Evolutionary conservation across 2,329 filamentous ascomycete species (phyloP), one percentile per base, ranked within the genome.

Genomic region (Colletotrichum karsti): DNA sequence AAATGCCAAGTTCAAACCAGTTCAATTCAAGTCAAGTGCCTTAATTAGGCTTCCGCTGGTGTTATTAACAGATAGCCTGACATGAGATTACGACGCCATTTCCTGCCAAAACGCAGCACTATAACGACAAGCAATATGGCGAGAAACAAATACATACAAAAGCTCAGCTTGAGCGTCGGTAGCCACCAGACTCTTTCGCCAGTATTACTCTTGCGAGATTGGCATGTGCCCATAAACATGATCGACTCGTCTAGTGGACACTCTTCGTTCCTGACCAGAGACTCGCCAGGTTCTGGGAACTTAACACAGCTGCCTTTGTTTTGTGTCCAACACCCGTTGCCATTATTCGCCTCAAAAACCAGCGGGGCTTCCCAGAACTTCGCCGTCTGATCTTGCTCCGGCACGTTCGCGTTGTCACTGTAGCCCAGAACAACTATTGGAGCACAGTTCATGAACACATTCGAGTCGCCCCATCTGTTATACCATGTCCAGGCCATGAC

Each of bases 401-500:
- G 30, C 4, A 59, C 30, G 12, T 59, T 26, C 28, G 26, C 26
- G 28, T 50, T 26, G 22, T 20, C 22, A 20, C 9, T 26, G 13
- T 50, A n/a, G 2, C 22, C 46, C 7, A 50, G 46, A 6, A 61
- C 24, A 4, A 61, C 24, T 2, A 44, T 30, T 1, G 58, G 46
- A 1, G 58, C 58, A 10, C 58, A 61, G 20, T 61, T 61, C 58
- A 54, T 61, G 6, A 61, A 61, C 24, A 61, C 22, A n/a, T 61
- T 46, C 0, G 58, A 46, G 7, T 37, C 35, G 10, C 58, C 53
- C 58, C 58, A 61, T 20, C 58, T 18, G 10, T 46, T 46, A 33
- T 61, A 61, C 58, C 58, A 61, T 0, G 46, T 54, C 58, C 58
- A 61, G 2, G 58, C 58, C 58, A 61, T 61, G 5, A 61, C 46